A percentile compares a stretch with the other conserved stretches of the same genome.
Evolutionary conservation across 257 asterid species (phyloP).

Genomic region (Nemophila menziesii): DNA sequence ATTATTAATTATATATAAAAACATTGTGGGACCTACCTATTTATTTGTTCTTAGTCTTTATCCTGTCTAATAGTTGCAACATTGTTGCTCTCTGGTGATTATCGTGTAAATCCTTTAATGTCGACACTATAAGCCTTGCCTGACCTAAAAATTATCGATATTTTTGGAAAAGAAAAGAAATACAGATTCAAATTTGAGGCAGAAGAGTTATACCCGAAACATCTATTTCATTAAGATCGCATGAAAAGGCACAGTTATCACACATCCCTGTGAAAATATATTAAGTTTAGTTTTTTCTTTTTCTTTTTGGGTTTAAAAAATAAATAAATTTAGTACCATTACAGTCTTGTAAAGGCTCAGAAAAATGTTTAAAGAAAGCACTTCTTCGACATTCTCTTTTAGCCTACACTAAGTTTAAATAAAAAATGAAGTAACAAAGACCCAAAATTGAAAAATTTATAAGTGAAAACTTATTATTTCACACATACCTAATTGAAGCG

Average conservation of each 20-base stretch:
- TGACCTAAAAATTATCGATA: constrained; percentile 42
- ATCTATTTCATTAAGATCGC: constrained; percentile 65
- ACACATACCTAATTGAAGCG: constrained; percentile 64
- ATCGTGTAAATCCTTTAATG: constrained; percentile 60
- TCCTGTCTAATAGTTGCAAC: constrained; percentile 78
- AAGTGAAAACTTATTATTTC: neutral
- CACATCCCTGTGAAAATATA: constrained; percentile 71
- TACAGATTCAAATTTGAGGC: constrained; percentile 2
- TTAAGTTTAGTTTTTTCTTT: constrained; percentile 10
- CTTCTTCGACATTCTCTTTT: constrained; percentile 74
- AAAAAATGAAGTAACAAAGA: neutral
- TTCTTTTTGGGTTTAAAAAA: constrained; percentile 6
- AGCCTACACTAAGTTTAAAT: constrained; percentile 35
- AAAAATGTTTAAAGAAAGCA: constrained; percentile 89
- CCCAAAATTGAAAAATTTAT: neutral
- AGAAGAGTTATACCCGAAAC: constrained; percentile 47
- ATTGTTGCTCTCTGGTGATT: constrained; percentile 73
- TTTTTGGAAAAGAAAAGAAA: constrained; percentile 9
- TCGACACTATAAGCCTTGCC: constrained; percentile 47
- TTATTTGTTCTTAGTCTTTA: constrained; percentile 57
- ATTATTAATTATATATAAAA: no score
- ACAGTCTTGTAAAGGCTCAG: constrained; percentile 86
- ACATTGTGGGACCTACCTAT: constrained; percentile 34
- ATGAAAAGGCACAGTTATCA: constrained; percentile 70
- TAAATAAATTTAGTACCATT: constrained; percentile 40